Base-by-base conservation (phyloP, 345 rosid genomes). In the Brassica rapa region DNA sequence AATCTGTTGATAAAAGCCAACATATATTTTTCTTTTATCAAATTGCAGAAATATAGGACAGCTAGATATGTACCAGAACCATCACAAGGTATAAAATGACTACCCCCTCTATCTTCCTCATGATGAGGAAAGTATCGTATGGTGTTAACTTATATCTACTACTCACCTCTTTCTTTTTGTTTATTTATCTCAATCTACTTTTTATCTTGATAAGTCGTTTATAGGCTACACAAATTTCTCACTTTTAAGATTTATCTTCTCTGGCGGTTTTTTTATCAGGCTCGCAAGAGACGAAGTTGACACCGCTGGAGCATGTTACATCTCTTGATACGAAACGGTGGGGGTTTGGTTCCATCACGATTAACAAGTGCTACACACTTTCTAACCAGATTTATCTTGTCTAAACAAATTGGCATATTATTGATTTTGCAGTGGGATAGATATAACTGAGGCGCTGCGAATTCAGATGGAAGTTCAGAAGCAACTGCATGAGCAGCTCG, bases 401-500 rank as follows among this genome's bases (percentile, higher is more conserved):
- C 69, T 60, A 11, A 9, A n/a, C 12, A 41, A 61, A 2, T 33
- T 41, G 62, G 10, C 57, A 27, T 21, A 41, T 41, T 41, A 2
- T 37, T 80, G 71, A 39, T 51, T 67, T 84, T 74, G 70, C 87
- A 91, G 97, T 83, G 93, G 91, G 75, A 81, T 86, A 11, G 86
- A 85, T 84, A 85, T 93, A 25, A 88, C 94, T 8, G 98, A 91
- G 86, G 94, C 98, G 64, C 81, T 94, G 74, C 89, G 93, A n/a
- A 43, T 91, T 63, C 97, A 94, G 84, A 86, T 94, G 96, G 98
- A 89, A 83, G 89, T 88, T 73, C 98, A 94, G 86, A 94, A 90
- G 83, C 86, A 85, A 75, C 82, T 94, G 74, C 97, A 90, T 66
- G 98, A 88, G 62, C 97, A 91, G 79, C 91, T 81, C 9, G 81